Conservation (phyloP, 116 monocot species). For the Iris pallida region DNA sequence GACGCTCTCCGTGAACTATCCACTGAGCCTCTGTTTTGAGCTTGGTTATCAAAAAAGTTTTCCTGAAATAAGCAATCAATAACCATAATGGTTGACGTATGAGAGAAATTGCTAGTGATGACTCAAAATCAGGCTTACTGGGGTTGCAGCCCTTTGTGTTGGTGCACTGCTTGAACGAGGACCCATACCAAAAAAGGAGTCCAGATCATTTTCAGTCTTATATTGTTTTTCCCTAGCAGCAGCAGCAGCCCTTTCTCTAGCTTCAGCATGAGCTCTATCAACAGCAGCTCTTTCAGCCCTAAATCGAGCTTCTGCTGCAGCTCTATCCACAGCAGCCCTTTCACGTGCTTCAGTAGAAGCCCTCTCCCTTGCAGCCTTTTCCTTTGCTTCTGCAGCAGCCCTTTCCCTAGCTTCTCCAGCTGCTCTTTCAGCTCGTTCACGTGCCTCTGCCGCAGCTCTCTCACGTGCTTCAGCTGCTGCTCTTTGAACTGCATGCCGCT, state of each 20-base stretch:
- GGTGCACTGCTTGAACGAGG: conserved; percentile 72
- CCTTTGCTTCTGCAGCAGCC: conserved; percentile 21
- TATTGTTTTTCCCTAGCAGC: conserved; percentile 58
- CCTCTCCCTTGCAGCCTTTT: conserved; percentile 30
- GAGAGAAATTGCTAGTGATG: not conserved
- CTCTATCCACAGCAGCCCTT: conserved; percentile 19
- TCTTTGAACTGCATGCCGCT: conserved; percentile 63
- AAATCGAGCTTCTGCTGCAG: conserved; percentile 14
- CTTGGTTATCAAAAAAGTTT: conserved; percentile 40
- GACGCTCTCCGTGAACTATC: conserved; percentile 25
- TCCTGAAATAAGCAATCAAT: conserved; percentile 35
- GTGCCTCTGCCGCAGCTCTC: conserved; percentile 54
- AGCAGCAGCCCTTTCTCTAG: conserved; percentile 26
- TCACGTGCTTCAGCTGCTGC: conserved; percentile 65
- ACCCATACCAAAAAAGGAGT: conserved; percentile 69
- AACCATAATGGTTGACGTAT: not conserved
- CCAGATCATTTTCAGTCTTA: conserved; percentile 65
- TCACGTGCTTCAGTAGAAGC: conserved; percentile 13
- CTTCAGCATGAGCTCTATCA: conserved; percentile 18
- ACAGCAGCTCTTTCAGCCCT: conserved; percentile 19
- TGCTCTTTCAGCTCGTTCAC: conserved; percentile 28
- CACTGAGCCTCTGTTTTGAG: conserved; percentile 24
- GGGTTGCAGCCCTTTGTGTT: conserved; percentile 45
- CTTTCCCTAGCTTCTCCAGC: conserved; percentile 4
- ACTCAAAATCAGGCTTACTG: conserved; percentile 18